Evolutionary conservation across 2,329 filamentous ascomycete genomes (phyloP), one percentile per base, ranked within the genome.

Genomic region (Hypomyces perniciosus): DNA sequence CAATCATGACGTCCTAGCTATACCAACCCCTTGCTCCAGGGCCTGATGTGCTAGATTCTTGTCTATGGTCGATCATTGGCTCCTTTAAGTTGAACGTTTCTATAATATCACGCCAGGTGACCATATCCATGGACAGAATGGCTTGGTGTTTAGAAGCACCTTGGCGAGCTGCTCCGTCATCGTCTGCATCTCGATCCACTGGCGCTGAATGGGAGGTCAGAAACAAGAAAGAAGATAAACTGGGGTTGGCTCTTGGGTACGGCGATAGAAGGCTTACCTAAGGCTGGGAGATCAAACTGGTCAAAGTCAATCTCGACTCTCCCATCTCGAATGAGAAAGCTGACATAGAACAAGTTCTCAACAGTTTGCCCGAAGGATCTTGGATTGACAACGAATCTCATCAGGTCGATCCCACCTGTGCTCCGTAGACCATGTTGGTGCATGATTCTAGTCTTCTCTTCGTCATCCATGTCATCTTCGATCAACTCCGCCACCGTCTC

Each of bases 261-360:
- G 41, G 8, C n/a, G 33, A 30, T 6, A 41, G 10, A 29, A 39
- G 8, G 78, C 86, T 75, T 76, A 95, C 90, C 75, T 44, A 97
- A 68, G 26, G 89, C 83, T n/a, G 91, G 91, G 39, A 96, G 71
- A 1, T 80, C 84, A 54, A 86, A 72, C 9, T 83, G 77, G 62
- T 96, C 91, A 50, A 83, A 79, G 3, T 80, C 75, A n/a, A 99
- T 77, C 33, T 81, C 82, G 5, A 90, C 80, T 53, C 80, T 82
- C 8, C 90, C 90, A 68, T 99, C 93, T 52, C 88, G 83, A 53
- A 97, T 90, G 54, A 99, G 72, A 63, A 99, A 99, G 65, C 89
- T 95, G 59, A 96, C 81, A 65, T 97, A 97, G 68, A 99, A 99
- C 61, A 99, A 76, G 61, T 99, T 99, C 66, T 99, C 93, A 6